These are phyloP conservation scores for Cyberlindnera mississippiensis DNA, from an alignment of 805 yeast genomes.

Conservation along the genomic window DNA sequence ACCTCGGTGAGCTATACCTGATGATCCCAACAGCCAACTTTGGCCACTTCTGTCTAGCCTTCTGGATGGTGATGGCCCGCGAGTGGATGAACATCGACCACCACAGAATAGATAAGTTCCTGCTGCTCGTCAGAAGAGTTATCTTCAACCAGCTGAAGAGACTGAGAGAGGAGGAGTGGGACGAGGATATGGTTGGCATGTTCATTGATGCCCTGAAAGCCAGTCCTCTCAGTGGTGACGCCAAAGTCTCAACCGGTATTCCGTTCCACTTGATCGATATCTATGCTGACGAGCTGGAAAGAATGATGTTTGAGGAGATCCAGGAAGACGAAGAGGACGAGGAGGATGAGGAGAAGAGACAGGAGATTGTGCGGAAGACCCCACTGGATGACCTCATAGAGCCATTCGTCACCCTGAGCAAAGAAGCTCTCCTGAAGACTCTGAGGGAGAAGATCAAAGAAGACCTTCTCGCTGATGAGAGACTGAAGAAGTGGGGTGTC, in stretches of 20 bases:
- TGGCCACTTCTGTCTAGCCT: conserved; percentile 58
- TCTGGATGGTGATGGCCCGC: conserved; percentile 71
- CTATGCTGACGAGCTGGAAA: conserved; percentile 78
- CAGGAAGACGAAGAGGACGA: conserved; percentile 43
- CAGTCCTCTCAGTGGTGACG: conserved; percentile 54
- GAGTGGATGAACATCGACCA: conserved; percentile 88
- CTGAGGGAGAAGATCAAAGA: conserved; percentile 60
- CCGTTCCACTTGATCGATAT: conserved; percentile 85
- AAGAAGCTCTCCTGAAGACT: conserved; percentile 53
- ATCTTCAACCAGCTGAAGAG: conserved; percentile 60
- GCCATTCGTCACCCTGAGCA: conserved; percentile 55
- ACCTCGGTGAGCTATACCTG: conserved; percentile 55
- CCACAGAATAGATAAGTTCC: conserved; percentile 81
- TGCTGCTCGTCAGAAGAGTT: conserved; percentile 74
- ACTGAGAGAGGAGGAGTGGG: conserved; percentile 54
- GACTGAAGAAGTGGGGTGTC: conserved; percentile 65
- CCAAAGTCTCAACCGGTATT: conserved; percentile 64
- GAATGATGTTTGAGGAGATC: conserved; percentile 48
- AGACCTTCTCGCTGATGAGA: conserved; percentile 61
- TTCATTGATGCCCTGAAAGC: conserved; percentile 41
- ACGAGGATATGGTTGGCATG: conserved; percentile 38
- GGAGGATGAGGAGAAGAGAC: conserved; percentile 32
- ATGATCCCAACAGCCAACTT: conserved; percentile 41
- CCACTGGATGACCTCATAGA: conserved; percentile 54
- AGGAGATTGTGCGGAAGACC: conserved; percentile 36